phyloP scores from a whole-genome alignment of 331 rosid genomes.

The Quercus phellos region DNA sequence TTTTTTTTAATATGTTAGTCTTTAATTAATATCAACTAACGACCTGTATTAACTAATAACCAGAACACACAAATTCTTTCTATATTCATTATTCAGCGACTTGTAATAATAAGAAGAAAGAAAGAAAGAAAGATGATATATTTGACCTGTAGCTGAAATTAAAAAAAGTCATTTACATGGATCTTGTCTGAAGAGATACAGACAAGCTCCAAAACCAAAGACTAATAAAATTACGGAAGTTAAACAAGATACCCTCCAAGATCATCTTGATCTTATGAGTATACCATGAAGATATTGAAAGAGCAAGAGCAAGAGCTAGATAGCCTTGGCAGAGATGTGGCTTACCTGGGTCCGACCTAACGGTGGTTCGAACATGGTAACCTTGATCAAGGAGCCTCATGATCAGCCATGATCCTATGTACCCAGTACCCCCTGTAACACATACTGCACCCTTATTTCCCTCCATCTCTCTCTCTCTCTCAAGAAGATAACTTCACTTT shows the following conservation, averaged over 20 bases:
- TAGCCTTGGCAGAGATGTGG: not conserved
- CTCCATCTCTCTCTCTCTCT: conserved; percentile 26
- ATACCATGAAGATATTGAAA: not conserved
- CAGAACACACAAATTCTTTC: too few relatives aligned
- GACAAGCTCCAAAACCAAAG: too few relatives aligned
- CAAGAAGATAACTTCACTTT: not conserved
- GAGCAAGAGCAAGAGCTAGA: not conserved
- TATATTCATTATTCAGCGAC: too few relatives aligned
- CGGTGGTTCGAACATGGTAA: conserved; percentile 38
- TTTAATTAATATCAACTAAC: too few relatives aligned
- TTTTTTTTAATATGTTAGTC: too few relatives aligned
- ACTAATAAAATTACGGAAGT: too few relatives aligned
- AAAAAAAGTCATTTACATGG: too few relatives aligned
- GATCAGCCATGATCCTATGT: conserved; percentile 45
- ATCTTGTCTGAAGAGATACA: too few relatives aligned
- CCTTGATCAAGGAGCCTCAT: conserved; percentile 44
- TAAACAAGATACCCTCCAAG: not conserved
- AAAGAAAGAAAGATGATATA: too few relatives aligned
- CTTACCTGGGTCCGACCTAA: conserved; percentile 38
- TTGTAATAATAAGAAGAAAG: too few relatives aligned
- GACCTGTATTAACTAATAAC: too few relatives aligned
- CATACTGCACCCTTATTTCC: conserved; percentile 36
- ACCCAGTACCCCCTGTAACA: conserved; percentile 52
- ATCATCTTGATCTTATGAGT: not conserved
- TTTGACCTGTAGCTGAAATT: too few relatives aligned